Conservation (phyloP, 2,329 filamentous ascomycete genomes). For the Microdochium nivale region DNA sequence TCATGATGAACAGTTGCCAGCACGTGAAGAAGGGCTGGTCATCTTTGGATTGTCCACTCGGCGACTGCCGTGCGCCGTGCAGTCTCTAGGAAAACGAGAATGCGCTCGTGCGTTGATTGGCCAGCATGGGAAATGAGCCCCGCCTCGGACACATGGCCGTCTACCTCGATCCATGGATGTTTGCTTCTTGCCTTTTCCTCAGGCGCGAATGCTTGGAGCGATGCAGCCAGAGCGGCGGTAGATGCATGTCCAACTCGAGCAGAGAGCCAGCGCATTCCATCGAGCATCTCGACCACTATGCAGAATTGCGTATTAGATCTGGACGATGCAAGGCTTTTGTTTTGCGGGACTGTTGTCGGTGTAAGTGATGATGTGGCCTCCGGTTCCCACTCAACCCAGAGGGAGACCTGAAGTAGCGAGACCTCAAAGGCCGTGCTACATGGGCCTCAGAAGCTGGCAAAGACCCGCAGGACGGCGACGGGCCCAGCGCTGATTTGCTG, state of each 20-base stretch:
- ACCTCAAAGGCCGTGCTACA: not conserved
- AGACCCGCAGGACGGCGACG: not conserved
- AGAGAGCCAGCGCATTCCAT: too few relatives aligned
- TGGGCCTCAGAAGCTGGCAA: not conserved
- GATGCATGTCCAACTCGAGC: too few relatives aligned
- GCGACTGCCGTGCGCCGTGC: not conserved
- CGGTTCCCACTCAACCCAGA: too few relatives aligned
- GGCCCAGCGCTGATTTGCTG: not conserved
- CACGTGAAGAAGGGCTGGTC: not conserved
- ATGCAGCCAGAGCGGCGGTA: too few relatives aligned
- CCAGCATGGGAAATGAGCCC: conserved; percentile 10
- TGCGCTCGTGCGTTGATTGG: conserved; percentile 21
- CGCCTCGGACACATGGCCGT: too few relatives aligned
- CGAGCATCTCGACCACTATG: too few relatives aligned
- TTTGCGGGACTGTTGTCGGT: too few relatives aligned
- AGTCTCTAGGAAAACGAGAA: not conserved
- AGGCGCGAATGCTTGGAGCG: not conserved
- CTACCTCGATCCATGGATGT: too few relatives aligned
- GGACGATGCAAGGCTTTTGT: too few relatives aligned
- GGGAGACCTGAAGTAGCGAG: not conserved
- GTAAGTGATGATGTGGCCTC: not conserved
- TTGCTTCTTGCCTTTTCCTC: conserved; percentile 7
- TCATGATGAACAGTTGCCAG: conserved; percentile 1
- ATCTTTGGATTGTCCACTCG: not conserved
- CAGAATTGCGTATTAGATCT: too few relatives aligned